These are phyloP conservation scores for Trichocladium antarcticum DNA, from an alignment of 495 filamentous ascomycete genomes.

Conservation along the genomic window DNA sequence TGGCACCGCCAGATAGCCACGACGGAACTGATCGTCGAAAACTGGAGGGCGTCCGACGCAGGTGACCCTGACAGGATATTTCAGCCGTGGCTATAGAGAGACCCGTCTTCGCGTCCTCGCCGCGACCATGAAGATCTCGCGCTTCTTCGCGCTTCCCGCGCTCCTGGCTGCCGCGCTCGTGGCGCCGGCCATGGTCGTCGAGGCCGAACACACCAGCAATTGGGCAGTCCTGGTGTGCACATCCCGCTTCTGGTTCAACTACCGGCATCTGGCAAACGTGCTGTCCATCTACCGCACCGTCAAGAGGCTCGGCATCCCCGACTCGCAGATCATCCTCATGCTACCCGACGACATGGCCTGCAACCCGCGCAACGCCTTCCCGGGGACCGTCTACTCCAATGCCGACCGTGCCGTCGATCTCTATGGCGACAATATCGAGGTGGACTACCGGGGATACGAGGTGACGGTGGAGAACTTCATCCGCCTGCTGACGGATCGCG, in stretches of 20 bases:
- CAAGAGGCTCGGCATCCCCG: constrained; percentile 93
- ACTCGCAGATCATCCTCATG: constrained; percentile 99
- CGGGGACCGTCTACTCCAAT: constrained; percentile 96
- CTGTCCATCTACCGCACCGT: constrained; percentile 97
- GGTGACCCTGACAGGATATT: neutral
- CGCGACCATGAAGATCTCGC: constrained; percentile 14
- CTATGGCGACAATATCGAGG: constrained; percentile 98
- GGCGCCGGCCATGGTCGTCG: constrained; percentile 28
- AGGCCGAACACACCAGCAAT: constrained; percentile 85
- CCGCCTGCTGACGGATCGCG: constrained; percentile 81
- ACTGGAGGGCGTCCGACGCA: neutral
- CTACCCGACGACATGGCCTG: constrained; percentile 98
- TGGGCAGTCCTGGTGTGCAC: constrained; percentile 97
- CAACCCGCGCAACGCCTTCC: constrained; percentile 96
- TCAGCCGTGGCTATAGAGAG: no score
- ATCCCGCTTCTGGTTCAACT: constrained; percentile 99
- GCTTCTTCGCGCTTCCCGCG: constrained; percentile 29
- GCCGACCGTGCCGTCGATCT: constrained; percentile 90
- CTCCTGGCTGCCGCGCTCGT: constrained; percentile 37
- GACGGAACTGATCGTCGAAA: no score
- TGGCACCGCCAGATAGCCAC: neutral
- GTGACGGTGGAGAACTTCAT: constrained; percentile 99
- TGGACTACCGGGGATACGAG: constrained; percentile 96
- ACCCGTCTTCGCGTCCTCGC: no score
- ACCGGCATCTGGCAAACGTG: constrained; percentile 94